Evolutionary conservation across 345 rosid genomes (phyloP), one percentile per base, ranked within the genome.

Genomic region (Trapa bicornis): DNA sequence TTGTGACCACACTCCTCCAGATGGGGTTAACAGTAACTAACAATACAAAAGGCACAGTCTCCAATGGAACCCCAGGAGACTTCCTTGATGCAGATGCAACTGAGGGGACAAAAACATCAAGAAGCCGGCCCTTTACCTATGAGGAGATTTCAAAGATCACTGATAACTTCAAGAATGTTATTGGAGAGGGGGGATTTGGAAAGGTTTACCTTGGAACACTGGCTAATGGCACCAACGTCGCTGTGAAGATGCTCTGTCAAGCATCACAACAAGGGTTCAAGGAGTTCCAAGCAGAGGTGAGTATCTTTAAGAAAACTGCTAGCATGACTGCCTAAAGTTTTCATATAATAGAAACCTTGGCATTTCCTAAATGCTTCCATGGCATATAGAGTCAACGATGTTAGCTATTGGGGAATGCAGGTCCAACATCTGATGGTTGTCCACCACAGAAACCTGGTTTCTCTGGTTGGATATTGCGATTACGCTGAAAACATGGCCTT

Each of bases 361-460:
- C 35, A 8, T 47, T 47, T 12, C 2, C 57, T 52, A 52, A 52
- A 52, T 1, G 29, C 4, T 52, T 16, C 22, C 29, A 2, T 6
- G 0, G 42, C 29, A 22, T 22, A 22, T 22, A 22, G 29, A 22
- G 29, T 22, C 29, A 22, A 22, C 29, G 29, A 22, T 22, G 29
- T 22, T 22, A 22, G 29, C 29, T 22, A 22, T 22, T 22, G n/a
- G 29, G 50, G n/a, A 54, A 1, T 68, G 82, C 68, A 84, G 86
- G 94, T 80, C 16, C 70, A 76, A 66, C 85, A 81, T 66, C 78
- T 88, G 11, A 68, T 81, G 56, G 79, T 80, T 77, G 87, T 84
- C 71, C 91, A 88, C 48, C 91, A 88, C 41, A 80, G 74, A 65
- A 83, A 86, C 52, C 72, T 88, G 69, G 81, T 79, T 14, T 71